Evolutionary conservation across 169 alveolate genomes (phyloP), one percentile per base, ranked within the genome.

Genomic region (Plasmodium adleri): DNA sequence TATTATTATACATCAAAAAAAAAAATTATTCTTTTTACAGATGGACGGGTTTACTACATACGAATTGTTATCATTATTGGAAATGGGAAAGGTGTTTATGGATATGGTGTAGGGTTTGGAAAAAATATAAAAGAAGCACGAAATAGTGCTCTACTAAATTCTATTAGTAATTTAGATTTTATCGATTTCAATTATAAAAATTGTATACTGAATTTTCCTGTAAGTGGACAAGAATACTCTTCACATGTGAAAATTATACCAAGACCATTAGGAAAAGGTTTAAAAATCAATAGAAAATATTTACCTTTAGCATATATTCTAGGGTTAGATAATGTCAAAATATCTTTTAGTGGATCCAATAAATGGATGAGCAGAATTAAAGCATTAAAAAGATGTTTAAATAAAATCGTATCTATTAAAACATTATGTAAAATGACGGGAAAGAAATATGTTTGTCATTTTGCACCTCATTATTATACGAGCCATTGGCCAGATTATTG

Each of bases 401-500:
- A 94, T 59, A 87, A 92, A 86, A 94, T 94, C 22, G 76, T 89
- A 72, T 90, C 95, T 59, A 89, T 94, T 45, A 87, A 92, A 28
- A 94, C 96, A 5, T 80, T 91, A 85, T 89, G 95, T 64, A 94
- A 91, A 70, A 92, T 92, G 85, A 86, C 95, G 5, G 96, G 96
- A 24, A 89, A 78, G 88, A 88, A 93, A 56, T 94, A 94, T 73
- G 93, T 88, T 20, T 87, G 93, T 47, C 90, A 80, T 63, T 88
- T 78, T 43, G 88, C 88, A 45, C 96, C 96, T 2, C 95, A 94
- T 15, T 94, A 94, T 76, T 92, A 93, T 73, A 94, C 96, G 1
- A 90, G 93, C 9, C 96, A 94, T 75, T 94, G 96, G 96, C 95
- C 96, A 9, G 96, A 94, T 72, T 83, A 74, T 13, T 94, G 96